Conservation (phyloP, 73 alveolate species). For the Paramecium biaurelia region DNA sequence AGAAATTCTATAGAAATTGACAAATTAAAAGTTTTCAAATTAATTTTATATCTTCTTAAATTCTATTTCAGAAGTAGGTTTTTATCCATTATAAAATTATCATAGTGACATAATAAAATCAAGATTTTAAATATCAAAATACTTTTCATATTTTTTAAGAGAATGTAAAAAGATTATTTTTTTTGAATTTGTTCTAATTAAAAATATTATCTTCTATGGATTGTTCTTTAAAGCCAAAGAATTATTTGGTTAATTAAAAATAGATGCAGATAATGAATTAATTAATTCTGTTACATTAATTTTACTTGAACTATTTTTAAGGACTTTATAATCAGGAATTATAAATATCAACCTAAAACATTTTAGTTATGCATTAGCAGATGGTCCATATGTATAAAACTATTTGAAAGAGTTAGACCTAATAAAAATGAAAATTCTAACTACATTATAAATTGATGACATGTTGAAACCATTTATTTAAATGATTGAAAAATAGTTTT, state of each 20-base stretch:
- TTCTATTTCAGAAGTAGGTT: conserved; percentile 7
- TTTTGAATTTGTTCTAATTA: background rate
- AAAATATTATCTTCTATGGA: conserved; percentile 36
- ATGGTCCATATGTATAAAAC: conserved; percentile 15
- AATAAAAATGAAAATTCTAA: conserved; percentile 15
- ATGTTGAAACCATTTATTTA: background rate
- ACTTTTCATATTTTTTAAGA: background rate
- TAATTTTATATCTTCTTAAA: background rate
- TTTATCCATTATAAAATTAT: conserved; percentile 37
- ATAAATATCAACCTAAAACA: background rate
- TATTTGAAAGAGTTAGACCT: background rate
- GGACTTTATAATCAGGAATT: background rate
- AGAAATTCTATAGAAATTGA: background rate
- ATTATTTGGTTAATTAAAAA: conserved; percentile 33
- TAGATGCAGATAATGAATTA: conserved; percentile 33
- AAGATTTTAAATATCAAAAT: background rate
- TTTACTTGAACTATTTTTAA: background rate
- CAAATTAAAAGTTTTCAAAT: background rate
- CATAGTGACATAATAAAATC: background rate
- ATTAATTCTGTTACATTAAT: background rate
- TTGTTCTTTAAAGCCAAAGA: conserved; percentile 31
- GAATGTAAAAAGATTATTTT: background rate
- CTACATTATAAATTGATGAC: background rate
- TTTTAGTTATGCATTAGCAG: background rate
- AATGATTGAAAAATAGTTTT: conserved; percentile 40